phyloP scores from a whole-genome alignment of 345 rosid species.

The Citrus hindsii region DNA sequence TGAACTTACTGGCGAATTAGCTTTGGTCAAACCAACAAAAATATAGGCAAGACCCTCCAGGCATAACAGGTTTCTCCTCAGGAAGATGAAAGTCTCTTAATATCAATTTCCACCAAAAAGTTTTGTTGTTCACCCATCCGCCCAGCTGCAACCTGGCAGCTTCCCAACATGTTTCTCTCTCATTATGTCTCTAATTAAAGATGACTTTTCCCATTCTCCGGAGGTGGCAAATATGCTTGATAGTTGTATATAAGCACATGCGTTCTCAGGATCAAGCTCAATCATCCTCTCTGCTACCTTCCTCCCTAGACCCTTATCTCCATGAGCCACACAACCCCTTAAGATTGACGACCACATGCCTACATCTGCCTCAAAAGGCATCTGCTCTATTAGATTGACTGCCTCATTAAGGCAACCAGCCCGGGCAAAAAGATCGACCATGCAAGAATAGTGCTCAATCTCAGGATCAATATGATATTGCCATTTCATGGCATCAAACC shows the following conservation, averaged over 20 bases:
- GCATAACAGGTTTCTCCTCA: not conserved
- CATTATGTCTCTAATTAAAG: constrained; percentile 48
- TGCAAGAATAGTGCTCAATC: constrained; percentile 73
- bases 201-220: constrained; percentile 84
- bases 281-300: constrained; percentile 63
- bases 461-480: constrained; percentile 56
- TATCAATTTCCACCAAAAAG: not conserved
- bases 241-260: constrained; percentile 70
- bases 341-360: constrained; percentile 71
- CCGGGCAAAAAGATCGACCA: constrained; percentile 78
- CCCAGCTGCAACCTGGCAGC: constrained; percentile 62
- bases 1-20: not conserved
- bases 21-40: not conserved
- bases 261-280: constrained; percentile 74
- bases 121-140: constrained; percentile 16
- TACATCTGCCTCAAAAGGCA: constrained; percentile 64
- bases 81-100: too few relatives aligned
- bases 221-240: constrained; percentile 61
- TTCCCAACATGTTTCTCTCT: constrained; percentile 40
- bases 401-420: constrained; percentile 75
- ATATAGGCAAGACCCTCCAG: not conserved
- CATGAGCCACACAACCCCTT: constrained; percentile 75
- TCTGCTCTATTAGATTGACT: constrained; percentile 43
- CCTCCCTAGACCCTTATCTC: constrained; percentile 59
- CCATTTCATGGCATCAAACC: constrained; percentile 59